A percentile compares a stretch with the other conserved stretches of the same genome.
Conservation (phyloP, 1,284 basidiomycete genomes). For the Cerrena zonata region DNA sequence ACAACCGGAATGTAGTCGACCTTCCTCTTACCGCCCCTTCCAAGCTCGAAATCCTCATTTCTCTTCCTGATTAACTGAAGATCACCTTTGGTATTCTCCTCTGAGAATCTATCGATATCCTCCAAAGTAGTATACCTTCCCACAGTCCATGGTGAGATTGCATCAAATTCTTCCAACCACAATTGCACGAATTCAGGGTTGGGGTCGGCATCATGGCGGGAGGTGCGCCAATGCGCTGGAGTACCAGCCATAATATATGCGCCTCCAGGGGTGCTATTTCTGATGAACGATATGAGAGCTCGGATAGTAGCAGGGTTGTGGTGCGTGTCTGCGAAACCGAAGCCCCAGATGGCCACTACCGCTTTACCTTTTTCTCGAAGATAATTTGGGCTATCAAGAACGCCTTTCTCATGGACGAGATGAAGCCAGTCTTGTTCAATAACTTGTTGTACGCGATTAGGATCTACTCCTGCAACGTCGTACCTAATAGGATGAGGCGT, state of each 20-base stretch:
- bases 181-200: conserved; percentile 58
- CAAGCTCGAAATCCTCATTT: conserved; percentile 32
- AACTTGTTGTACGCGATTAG: conserved; percentile 52
- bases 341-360: conserved; percentile 68
- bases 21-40: conserved; percentile 37
- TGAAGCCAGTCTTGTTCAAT: conserved; percentile 66
- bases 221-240: conserved; percentile 66
- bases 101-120: conserved; percentile 54
- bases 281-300: conserved; percentile 48
- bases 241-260: conserved; percentile 66
- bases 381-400: conserved; percentile 67
- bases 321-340: conserved; percentile 58
- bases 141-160: conserved; percentile 72
- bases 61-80: conserved; percentile 49
- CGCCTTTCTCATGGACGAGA: conserved; percentile 50
- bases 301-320: conserved; percentile 58
- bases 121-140: conserved; percentile 55
- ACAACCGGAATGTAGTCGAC: conserved; percentile 73
- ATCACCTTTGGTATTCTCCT: conserved; percentile 57
- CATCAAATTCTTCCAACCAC: conserved; percentile 69
- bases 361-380: conserved; percentile 59
- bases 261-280: conserved; percentile 59
- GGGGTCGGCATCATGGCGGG: conserved; percentile 57
- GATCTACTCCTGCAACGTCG: conserved; percentile 62
- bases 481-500: conserved; percentile 45